Base-by-base conservation (phyloP, 225 moss, liverwort and hornwort genomes). In the Rhytidiadelphus loreus region DNA sequence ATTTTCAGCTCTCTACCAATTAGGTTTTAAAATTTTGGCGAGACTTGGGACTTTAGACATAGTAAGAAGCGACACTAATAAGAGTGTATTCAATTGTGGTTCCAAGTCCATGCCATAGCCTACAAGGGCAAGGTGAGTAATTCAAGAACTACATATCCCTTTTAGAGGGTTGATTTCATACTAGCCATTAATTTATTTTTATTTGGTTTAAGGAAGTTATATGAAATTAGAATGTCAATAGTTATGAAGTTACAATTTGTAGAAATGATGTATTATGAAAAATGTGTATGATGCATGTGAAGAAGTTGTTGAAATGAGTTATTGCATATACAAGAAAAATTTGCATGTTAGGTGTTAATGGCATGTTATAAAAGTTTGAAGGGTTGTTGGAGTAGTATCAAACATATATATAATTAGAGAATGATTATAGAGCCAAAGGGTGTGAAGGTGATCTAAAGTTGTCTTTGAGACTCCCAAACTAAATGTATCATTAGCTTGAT, bases 1-100 rank as follows among this genome's bases (percentile, higher is more conserved):
- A 18, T 29, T 73, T 29, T 13, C 2, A 50, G 1, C 32, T 13
- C 9, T 26, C 25, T 2, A 7, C 13, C 21, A 75, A 75, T 13
- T 13, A 21, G 13, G 0, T 50, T 50, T 75, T 33, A 4, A 75
- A 75, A 50, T 52, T 35, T 23, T 0, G 0, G 0, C 35, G 13
- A 52, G 22, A 52, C 1, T 33, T 4, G 3, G 5, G 6, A 12
- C 4, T 50, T 74, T 7, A 75, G 13, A 22, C 7, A 21, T 21
- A 21, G 8, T 21, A 3, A 50, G 5, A 33, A 30, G 7, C 0
- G 5, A 22, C 5, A 52, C 4, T 35, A 76, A 50, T 35, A 76
- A 50, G 8, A 70, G 4, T 33, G 5, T 13, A 13, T 22, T 33
- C 5, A 8, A 50, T 33, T 0, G 0, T 50, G 13, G 7, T 21